Base-by-base conservation (phyloP, 495 filamentous ascomycete species). In the Penicillium soppii region DNA sequence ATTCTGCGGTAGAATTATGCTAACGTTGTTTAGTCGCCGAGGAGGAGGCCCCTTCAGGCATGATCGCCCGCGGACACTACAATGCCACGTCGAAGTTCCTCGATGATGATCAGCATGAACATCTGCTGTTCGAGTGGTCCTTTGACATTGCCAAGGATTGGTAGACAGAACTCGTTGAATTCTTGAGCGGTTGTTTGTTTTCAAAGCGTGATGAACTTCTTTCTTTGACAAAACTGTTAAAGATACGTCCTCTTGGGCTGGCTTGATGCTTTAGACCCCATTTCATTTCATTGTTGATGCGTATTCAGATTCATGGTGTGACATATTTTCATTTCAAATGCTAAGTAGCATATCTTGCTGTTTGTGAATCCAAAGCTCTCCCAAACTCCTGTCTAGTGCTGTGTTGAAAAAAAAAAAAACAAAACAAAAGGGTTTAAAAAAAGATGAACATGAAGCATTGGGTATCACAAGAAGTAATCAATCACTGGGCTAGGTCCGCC, bases 71-170 rank as follows among this genome's bases (percentile, higher is more conserved):
- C 39, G 95, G 90, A 42, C 78, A 86, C 67, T 98, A 97, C 76
- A 82, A 87, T 39, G 92, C 90, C 16, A 73, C 79, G 41, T 94
- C 88, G 44, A 88, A 80, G 68, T 97, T 98, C 70, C 74, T 94
- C 47, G 94, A 98, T 65, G 94, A 98, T 54, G 94, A 98, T 72
- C 78, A 89, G 54, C 81, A 89, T 67, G 83, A 76, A 25, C 90
- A 97, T 69, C 77, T 98, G 32, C 72, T 84, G 59, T 97, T 98
- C 71, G 85, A 92, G 49, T 98, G 94, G 94, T 78, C 82, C 42
- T 97, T 98, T 59, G 87, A 96, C 58, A 96, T 98, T 63, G 79
- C 82, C 68, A 98, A 97, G 79, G 88, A 92, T 64, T 97, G 94
- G 95, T 73, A 62, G 50, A 43, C 48, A 41, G 64, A 38, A 55